Conservation (phyloP, 192 early-diverging fungal species). For the Coemansia sp. region DNA sequence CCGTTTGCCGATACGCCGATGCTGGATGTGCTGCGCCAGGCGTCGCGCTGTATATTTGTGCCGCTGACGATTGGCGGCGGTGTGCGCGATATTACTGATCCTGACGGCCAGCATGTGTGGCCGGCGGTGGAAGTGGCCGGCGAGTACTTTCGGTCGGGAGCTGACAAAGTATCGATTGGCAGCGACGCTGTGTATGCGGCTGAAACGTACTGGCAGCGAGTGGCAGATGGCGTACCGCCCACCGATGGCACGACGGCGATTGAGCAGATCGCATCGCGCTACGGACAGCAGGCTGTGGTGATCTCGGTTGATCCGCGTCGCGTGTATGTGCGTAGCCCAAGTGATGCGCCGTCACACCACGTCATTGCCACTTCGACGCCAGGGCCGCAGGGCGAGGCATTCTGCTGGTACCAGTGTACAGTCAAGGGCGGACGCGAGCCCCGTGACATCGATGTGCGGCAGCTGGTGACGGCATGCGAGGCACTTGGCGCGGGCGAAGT, state of each 20-base stretch:
- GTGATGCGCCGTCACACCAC: constrained; percentile 67
- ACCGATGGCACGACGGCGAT: constrained; percentile 80
- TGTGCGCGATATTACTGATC: constrained; percentile 89
- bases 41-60: constrained; percentile 95
- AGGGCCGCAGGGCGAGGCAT: constrained; percentile 91
- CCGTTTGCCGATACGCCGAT: constrained; percentile 92
- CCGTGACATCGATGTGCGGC: constrained; percentile 90
- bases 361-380: constrained; percentile 65
- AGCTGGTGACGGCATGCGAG: constrained; percentile 86
- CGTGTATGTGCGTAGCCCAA: constrained; percentile 82
- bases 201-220: constrained; percentile 72
- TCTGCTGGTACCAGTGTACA: constrained; percentile 99
- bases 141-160: constrained; percentile 97
- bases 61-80: constrained; percentile 99
- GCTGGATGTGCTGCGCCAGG: constrained; percentile 86
- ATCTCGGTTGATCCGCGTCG: constrained; percentile 96
- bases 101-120: constrained; percentile 69
- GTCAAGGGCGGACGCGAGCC: constrained; percentile 97
- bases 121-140: constrained; percentile 97
- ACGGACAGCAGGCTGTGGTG: constrained; percentile 98
- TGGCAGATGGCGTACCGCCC: constrained; percentile 31
- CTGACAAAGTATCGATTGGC: constrained; percentile 99
- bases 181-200: constrained; percentile 99
- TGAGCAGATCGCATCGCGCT: constrained; percentile 90
- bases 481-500: constrained; percentile 95